A percentile compares a stretch with the other conserved stretches of the same genome.
phyloP scores from a whole-genome alignment of 225 moss, liverwort and hornwort genomes.

The Neckera pumila region DNA sequence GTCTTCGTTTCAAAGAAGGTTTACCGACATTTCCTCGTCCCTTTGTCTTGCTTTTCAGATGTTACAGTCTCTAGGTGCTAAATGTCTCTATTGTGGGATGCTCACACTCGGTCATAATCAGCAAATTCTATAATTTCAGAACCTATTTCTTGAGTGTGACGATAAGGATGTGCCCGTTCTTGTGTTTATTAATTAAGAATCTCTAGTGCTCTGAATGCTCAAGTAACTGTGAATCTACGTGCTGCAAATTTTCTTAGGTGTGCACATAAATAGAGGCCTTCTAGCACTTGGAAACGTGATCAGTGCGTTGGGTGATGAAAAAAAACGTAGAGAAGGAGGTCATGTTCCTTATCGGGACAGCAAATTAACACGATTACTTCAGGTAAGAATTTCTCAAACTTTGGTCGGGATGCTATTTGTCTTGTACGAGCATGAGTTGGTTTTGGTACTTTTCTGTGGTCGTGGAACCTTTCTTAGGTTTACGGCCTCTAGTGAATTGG shows the following conservation, averaged over 20 bases:
- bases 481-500: not conserved
- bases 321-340: slow-evolving; percentile 88
- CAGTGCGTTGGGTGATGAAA: slow-evolving; percentile 92
- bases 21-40: not conserved
- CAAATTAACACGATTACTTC: slow-evolving; percentile 86
- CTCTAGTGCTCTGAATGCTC: not conserved
- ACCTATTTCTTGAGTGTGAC: not conserved
- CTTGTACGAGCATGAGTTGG: not conserved
- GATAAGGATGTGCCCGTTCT: not conserved
- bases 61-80: not conserved
- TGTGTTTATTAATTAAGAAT: not conserved
- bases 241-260: slow-evolving; percentile 34
- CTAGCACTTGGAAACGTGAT: slow-evolving; percentile 94
- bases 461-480: not conserved
- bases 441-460: not conserved
- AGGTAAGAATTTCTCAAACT: slow-evolving; percentile 25
- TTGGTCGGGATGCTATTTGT: not conserved
- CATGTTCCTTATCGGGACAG: slow-evolving; percentile 96
- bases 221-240: not conserved
- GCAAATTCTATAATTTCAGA: not conserved
- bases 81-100: not conserved
- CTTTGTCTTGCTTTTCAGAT: not conserved
- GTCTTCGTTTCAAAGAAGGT: slow-evolving; percentile 82
- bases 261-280: slow-evolving; percentile 89
- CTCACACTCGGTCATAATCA: not conserved